Percentiles rank a stretch among this genome's conserved stretches.
These are phyloP conservation scores for Serendipita sp. DNA, from an alignment of 768 basidiomycete species.

Conservation along the genomic window DNA sequence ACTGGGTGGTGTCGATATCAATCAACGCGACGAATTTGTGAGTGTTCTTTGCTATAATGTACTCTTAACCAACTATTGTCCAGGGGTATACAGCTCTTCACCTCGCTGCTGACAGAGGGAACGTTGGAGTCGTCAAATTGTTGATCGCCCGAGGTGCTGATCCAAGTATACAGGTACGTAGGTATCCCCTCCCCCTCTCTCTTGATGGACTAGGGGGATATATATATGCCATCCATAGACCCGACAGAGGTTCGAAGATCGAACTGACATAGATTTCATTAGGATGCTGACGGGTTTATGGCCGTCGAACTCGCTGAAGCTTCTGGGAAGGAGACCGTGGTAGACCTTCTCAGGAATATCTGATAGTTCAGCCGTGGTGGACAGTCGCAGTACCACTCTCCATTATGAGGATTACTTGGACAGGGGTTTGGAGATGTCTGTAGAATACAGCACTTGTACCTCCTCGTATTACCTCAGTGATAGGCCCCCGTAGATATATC, in stretches of 20 bases:
- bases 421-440: too few species aligned
- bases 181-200: background rate
- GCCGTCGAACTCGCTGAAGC: constrained; percentile 43
- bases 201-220: background rate
- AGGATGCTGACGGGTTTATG: constrained; percentile 56
- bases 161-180: constrained; percentile 38
- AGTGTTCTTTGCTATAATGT: constrained; percentile 16
- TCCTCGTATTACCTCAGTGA: too few species aligned
- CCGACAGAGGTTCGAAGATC: too few species aligned
- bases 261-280: background rate
- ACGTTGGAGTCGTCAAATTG: constrained; percentile 35
- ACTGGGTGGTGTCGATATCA: constrained; percentile 30
- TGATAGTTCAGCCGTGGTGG: background rate
- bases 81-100: constrained; percentile 85
- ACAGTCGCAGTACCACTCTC: too few species aligned
- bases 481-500: too few species aligned
- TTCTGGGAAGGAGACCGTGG: constrained; percentile 41
- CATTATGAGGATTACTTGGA: too few species aligned
- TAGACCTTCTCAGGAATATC: constrained; percentile 19
- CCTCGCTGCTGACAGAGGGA: constrained; percentile 72
- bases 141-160: constrained; percentile 55
- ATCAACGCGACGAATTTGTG: constrained; percentile 61
- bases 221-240: too few species aligned
- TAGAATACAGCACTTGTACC: too few species aligned
- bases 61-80: constrained; percentile 3